These are phyloP conservation scores for Sugiyamaella marilandica DNA, from an alignment of 805 yeast species.

Conservation along the genomic window DNA sequence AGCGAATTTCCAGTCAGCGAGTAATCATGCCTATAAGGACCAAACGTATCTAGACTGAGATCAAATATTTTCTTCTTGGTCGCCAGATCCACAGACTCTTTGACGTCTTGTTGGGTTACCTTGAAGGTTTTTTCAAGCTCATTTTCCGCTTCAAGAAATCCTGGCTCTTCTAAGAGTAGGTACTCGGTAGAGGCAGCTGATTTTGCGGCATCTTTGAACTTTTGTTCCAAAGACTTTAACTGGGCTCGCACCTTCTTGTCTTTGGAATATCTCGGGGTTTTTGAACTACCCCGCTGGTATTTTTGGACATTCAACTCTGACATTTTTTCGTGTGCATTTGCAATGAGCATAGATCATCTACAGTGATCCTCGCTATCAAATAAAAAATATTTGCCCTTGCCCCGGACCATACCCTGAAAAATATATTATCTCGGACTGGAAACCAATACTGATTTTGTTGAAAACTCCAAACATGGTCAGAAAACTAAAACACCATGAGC, in stretches of 20 bases:
- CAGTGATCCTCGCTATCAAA: background rate
- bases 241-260: slow-evolving; percentile 62
- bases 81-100: slow-evolving; percentile 64
- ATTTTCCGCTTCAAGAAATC: slow-evolving; percentile 88
- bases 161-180: slow-evolving; percentile 76
- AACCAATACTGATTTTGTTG: background rate
- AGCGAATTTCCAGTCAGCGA: slow-evolving; percentile 84
- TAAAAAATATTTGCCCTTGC: slow-evolving; percentile 4
- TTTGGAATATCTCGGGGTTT: slow-evolving; percentile 31
- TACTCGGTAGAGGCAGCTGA: slow-evolving; percentile 85
- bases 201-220: slow-evolving; percentile 70
- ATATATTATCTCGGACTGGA: background rate
- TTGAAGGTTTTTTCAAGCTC: slow-evolving; percentile 86
- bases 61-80: slow-evolving; percentile 73
- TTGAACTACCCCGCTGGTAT: slow-evolving; percentile 19
- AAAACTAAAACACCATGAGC: slow-evolving; percentile 89
- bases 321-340: background rate
- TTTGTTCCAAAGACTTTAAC: slow-evolving; percentile 61
- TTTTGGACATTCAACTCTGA: slow-evolving; percentile 18
- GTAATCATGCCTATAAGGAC: slow-evolving; percentile 81
- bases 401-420: slow-evolving; percentile 1
- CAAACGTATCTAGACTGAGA: slow-evolving; percentile 67
- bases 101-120: slow-evolving; percentile 75
- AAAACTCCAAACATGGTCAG: slow-evolving; percentile 31
- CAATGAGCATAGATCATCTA: slow-evolving; percentile 8